Evolutionary conservation across 179 eudicot species (phyloP).

Genomic region (Sideroxylon spinosum): DNA sequence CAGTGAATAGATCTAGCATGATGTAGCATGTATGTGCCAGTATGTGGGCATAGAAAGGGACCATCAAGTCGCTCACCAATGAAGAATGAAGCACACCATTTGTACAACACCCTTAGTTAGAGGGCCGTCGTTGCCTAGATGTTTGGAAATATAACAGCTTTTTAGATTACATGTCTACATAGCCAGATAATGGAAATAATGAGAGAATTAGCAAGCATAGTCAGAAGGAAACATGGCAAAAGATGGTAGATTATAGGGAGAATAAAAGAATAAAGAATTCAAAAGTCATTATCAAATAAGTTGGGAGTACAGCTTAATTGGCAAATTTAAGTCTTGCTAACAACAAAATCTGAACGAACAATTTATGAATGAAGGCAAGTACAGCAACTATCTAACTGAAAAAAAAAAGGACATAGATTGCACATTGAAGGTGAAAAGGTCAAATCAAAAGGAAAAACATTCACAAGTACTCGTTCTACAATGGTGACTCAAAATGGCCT

Average conservation of each 20-base stretch:
- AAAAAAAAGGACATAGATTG: background rate
- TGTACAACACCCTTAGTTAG: background rate
- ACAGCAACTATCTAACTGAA: background rate
- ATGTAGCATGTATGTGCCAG: background rate
- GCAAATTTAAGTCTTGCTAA: background rate
- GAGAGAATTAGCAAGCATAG: background rate
- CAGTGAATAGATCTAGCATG: background rate
- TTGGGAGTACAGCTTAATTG: background rate
- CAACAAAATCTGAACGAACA: background rate
- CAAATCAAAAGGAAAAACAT: background rate
- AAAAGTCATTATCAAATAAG: background rate
- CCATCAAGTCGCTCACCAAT: background rate
- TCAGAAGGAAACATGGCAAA: background rate
- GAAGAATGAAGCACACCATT: background rate
- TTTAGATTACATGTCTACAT: background rate
- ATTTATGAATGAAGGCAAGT: background rate
- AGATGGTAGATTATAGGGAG: background rate
- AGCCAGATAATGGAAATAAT: background rate
- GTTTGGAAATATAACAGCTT: background rate
- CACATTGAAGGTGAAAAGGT: background rate
- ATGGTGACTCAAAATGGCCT: background rate
- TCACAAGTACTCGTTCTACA: background rate
- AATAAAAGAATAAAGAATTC: too few species aligned
- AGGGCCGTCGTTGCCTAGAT: background rate
- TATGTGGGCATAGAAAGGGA: slow-evolving; percentile 9